phyloP scores from a whole-genome alignment of 1,139 yeast species.

The Geotrichum candidum region DNA sequence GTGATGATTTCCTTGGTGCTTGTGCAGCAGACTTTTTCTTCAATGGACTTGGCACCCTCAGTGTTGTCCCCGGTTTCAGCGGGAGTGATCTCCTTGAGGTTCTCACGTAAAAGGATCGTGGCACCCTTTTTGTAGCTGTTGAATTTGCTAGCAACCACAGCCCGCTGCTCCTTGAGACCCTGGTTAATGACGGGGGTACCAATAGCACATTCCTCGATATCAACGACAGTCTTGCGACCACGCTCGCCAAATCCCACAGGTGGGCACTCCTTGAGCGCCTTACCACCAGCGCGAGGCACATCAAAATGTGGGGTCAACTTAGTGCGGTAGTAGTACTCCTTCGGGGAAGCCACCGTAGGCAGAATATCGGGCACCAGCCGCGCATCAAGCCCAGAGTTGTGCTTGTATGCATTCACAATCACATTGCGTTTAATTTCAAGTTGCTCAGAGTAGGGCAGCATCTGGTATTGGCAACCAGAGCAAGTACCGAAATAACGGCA shows the following conservation, averaged over 20 bases:
- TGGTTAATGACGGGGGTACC: conserved; percentile 74
- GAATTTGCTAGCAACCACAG: conserved; percentile 46
- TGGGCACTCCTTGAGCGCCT: conserved; percentile 47
- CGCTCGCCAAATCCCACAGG: conserved; percentile 82
- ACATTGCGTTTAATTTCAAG: conserved; percentile 65
- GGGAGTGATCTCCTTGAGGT: conserved; percentile 37
- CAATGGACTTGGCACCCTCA: conserved; percentile 24
- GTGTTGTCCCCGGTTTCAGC: conserved; percentile 23
- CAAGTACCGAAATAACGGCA: conserved; percentile 81
- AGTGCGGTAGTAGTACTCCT: conserved; percentile 72
- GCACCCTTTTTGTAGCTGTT: conserved; percentile 69
- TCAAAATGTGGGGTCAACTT: conserved; percentile 95
- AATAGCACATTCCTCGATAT: conserved; percentile 88
- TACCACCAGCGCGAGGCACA: conserved; percentile 50
- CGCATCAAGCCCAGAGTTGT: conserved; percentile 52
- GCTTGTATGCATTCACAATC: conserved; percentile 74
- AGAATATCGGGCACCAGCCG: conserved; percentile 53
- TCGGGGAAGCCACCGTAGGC: conserved; percentile 73
- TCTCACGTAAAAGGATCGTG: conserved; percentile 77
- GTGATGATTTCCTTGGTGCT: conserved; percentile 72
- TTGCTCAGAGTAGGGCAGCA: conserved; percentile 66
- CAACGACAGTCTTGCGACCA: conserved; percentile 74
- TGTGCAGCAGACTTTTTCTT: conserved; percentile 44
- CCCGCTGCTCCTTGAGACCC: conserved; percentile 71
- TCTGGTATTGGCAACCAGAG: conserved; percentile 91